Evolutionary conservation across 164 flowering plant genomes (phyloP), one percentile per base, ranked within the genome.

Genomic region (Buxus sempervirens): DNA sequence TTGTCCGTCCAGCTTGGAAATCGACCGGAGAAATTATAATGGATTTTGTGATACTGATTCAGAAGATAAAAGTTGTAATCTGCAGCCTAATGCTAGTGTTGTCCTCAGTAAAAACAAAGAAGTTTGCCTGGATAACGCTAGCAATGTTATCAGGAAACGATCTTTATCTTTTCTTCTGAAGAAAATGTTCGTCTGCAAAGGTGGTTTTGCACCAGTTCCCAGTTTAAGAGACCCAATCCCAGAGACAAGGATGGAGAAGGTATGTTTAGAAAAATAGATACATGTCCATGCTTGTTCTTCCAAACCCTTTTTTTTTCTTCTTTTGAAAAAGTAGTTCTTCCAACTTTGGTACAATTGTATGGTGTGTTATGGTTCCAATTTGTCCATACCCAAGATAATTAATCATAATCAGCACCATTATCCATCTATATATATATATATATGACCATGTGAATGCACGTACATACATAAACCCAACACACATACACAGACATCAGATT

Each of bases 1-100:
- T 65, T 91, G 96, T 78, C 98, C 97, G 3, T 94, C 97, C 15
- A 90, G 89, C 73, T 80, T 94, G 80, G 97, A 91, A 67, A 87
- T 90, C 0, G 90, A 86, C 60, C 67, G 93, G 18, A 78, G 83
- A 16, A 77, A 51, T 12, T 67, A 73, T 59, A 3, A 62, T 2
- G 42, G 51, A 69, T 62, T 65, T 16, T 62, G 66, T n/a, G 67
- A 58, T 6, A 65, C 58, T 6, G 73, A 70, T 54, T 55, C 53
- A 0, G 82, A 76, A 65, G 80, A 79, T 12, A 75, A 69, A 25
- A 87, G 82, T 4, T 83, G 58, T 45, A 84, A 84, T 57, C 76
- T 83, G 28, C 81, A 81, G 18, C 70, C 79, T 41, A 86, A 83
- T 13, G 85, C 78, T 4, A 85, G 87, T 67, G 83, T 84, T 5